Percentiles rank a stretch among this genome's conserved stretches.
Evolutionary conservation across 2,329 filamentous ascomycete genomes (phyloP).

Genomic region (Cercospora sp.): DNA sequence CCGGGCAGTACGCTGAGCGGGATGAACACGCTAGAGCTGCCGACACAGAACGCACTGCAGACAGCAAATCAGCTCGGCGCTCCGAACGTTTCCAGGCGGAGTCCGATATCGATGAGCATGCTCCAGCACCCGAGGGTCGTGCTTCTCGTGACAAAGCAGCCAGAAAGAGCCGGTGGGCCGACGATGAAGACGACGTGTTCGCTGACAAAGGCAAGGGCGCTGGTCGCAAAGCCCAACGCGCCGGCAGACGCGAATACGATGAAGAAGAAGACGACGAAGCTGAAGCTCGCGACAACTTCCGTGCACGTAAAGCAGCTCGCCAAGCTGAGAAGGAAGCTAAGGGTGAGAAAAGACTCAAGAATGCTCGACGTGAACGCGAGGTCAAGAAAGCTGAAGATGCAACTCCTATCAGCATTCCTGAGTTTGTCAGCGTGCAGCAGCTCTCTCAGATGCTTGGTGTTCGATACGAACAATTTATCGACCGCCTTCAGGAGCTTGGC

Average conservation of each 20-base stretch:
- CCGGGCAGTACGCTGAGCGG: background rate
- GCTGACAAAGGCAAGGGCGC: conserved; percentile 22
- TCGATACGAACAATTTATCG: conserved; percentile 68
- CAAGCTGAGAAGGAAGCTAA: conserved; percentile 25
- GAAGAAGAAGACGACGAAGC: conserved; percentile 35
- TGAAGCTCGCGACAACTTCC: conserved; percentile 31
- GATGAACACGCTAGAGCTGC: background rate
- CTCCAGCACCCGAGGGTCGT: conserved; percentile 2
- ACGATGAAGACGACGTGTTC: conserved; percentile 22
- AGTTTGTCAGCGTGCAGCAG: conserved; percentile 86
- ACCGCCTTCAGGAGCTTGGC: conserved; percentile 77
- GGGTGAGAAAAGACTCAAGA: conserved; percentile 29
- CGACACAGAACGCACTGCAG: background rate
- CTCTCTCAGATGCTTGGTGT: conserved; percentile 74
- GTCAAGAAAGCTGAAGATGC: conserved; percentile 41
- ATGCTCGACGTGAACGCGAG: conserved; percentile 29
- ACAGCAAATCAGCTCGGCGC: background rate
- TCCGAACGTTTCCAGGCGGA: conserved; percentile 3
- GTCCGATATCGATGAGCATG: background rate
- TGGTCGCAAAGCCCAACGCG: conserved; percentile 22
- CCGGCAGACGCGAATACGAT: conserved; percentile 24
- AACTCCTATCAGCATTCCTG: conserved; percentile 73
- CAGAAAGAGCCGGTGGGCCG: conserved; percentile 22
- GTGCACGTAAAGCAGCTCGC: conserved; percentile 28
- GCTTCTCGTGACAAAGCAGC: conserved; percentile 14